Conservation (phyloP, 1,284 basidiomycete species). For the Cryptococcus sp. region DNA sequence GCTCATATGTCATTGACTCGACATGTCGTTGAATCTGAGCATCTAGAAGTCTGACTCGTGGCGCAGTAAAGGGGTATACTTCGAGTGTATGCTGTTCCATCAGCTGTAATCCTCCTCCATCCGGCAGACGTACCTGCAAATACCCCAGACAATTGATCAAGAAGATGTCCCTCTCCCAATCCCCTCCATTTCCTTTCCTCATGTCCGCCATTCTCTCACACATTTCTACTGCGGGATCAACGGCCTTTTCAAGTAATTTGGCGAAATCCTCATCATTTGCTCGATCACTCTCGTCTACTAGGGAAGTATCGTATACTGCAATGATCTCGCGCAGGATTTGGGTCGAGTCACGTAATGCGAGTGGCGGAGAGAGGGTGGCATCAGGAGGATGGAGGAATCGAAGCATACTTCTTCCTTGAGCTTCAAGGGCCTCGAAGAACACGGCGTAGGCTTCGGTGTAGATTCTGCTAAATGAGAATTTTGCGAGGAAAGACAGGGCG, state of each 20-base stretch:
- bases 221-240: conserved; percentile 77
- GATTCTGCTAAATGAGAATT: conserved; percentile 55
- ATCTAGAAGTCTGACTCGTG: conserved; percentile 60
- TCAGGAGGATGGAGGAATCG: conserved; percentile 70
- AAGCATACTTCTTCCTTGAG: conserved; percentile 69
- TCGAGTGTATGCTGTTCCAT: conserved; percentile 62
- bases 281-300: conserved; percentile 55
- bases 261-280: conserved; percentile 56
- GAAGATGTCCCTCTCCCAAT: conserved; percentile 79
- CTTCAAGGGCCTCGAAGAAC: conserved; percentile 79
- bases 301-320: conserved; percentile 76
- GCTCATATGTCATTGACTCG: conserved; percentile 66
- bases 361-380: conserved; percentile 67
- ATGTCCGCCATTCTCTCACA: conserved; percentile 65
- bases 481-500: not conserved
- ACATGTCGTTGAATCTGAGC: conserved; percentile 62
- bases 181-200: conserved; percentile 47
- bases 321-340: conserved; percentile 83
- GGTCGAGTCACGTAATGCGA: conserved; percentile 70
- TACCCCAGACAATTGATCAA: conserved; percentile 78
- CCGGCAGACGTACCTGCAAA: conserved; percentile 56
- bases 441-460: conserved; percentile 72
- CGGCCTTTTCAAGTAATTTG: conserved; percentile 69
- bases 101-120: not conserved
- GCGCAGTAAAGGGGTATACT: conserved; percentile 65